Evolutionary conservation across 1,139 yeast genomes (phyloP).

Genomic region (Candida sp.): DNA sequence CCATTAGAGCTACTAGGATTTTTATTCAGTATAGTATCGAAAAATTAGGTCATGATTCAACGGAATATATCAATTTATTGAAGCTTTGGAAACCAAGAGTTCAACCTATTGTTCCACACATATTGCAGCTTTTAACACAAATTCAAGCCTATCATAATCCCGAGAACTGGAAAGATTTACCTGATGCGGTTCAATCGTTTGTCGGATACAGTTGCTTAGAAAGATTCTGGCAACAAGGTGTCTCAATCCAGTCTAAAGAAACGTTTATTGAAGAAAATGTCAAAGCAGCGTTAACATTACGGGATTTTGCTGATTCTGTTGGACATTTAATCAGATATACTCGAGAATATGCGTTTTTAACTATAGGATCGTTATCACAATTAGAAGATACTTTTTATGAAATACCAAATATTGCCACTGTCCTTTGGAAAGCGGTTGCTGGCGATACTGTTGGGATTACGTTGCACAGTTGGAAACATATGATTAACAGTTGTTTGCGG

Average conservation of each 20-base stretch:
- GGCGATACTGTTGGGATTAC: conserved; percentile 87
- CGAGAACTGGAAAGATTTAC: conserved; percentile 82
- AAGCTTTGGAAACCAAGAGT: conserved; percentile 91
- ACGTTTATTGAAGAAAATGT: conserved; percentile 94
- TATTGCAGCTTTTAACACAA: conserved; percentile 81
- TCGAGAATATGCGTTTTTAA: conserved; percentile 89
- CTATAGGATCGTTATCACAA: conserved; percentile 87
- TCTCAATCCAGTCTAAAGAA: conserved; percentile 90
- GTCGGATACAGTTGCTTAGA: conserved; percentile 87
- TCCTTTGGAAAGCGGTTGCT: conserved; percentile 83
- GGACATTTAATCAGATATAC: conserved; percentile 96
- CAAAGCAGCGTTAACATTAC: conserved; percentile 85
- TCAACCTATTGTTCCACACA: conserved; percentile 87
- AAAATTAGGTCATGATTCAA: conserved; percentile 73
- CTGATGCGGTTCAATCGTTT: conserved; percentile 86
- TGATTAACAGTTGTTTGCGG: conserved; percentile 85
- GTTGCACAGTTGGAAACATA: conserved; percentile 95
- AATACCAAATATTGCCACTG: conserved; percentile 73
- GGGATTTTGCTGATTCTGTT: conserved; percentile 98
- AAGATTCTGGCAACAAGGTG: conserved; percentile 98
- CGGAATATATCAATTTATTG: conserved; percentile 70
- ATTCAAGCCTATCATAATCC: conserved; percentile 96
- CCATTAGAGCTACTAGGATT: conserved; percentile 92
- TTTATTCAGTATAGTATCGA: conserved; percentile 95
- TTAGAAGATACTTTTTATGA: conserved; percentile 87